Evolutionary conservation across 2,329 filamentous ascomycete genomes (phyloP).

Genomic region (Penicillium hesseltinei): DNA sequence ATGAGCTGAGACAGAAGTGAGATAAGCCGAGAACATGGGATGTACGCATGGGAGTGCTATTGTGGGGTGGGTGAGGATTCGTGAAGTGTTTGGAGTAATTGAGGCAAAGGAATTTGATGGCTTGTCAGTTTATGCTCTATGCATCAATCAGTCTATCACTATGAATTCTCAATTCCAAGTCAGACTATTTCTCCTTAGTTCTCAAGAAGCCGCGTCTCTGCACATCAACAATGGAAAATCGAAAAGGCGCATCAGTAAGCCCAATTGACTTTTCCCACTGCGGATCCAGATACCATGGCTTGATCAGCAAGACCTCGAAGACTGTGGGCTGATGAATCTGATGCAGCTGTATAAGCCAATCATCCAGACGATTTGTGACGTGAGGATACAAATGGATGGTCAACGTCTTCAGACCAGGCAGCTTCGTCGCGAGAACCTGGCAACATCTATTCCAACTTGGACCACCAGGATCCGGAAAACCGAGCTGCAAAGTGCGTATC

Average conservation of each 20-base stretch:
- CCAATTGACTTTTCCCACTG: not conserved
- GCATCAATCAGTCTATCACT: not conserved
- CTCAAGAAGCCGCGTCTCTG: not conserved
- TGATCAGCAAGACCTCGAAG: not conserved
- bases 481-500: not conserved
- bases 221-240: not conserved
- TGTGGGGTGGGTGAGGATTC: not conserved
- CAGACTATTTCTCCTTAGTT: not conserved
- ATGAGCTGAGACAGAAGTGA: not conserved
- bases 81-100: not conserved
- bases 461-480: not conserved
- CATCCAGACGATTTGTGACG: not conserved
- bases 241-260: not conserved
- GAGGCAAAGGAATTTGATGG: not conserved
- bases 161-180: not conserved
- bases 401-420: not conserved
- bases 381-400: conserved; percentile 1
- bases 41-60: not conserved
- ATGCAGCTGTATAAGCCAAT: not conserved
- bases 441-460: not conserved
- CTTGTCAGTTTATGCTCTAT: not conserved
- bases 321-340: not conserved
- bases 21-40: not conserved
- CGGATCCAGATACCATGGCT: not conserved
- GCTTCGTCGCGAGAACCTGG: not conserved